Conservation (phyloP, 805 yeast genomes). For the Metschnikowia proteae region DNA sequence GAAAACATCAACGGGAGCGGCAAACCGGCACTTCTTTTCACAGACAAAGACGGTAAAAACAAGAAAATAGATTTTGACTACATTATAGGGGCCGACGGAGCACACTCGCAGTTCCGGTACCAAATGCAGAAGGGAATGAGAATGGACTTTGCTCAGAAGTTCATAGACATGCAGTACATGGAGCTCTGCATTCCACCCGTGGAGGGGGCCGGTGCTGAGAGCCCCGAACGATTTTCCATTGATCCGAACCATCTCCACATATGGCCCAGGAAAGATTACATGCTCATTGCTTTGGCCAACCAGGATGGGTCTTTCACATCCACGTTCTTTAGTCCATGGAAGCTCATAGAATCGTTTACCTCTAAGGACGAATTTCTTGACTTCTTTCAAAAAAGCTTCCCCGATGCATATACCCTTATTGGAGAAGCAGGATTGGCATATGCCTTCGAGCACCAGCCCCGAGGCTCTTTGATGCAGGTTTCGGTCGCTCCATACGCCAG, state of each 20-base stretch:
- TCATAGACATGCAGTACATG: conserved; percentile 77
- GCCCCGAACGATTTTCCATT: conserved; percentile 41
- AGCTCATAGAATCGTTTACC: conserved; percentile 51
- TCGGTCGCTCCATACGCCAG: conserved; percentile 67
- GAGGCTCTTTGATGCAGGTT: conserved; percentile 74
- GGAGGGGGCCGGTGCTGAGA: conserved; percentile 23
- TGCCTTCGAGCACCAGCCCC: conserved; percentile 58
- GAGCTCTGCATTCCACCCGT: conserved; percentile 72
- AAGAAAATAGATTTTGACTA: conserved; percentile 44
- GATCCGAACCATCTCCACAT: conserved; percentile 81
- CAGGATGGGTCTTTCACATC: conserved; percentile 83
- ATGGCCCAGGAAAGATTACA: conserved; percentile 84
- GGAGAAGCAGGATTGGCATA: conserved; percentile 51
- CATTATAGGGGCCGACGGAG: conserved; percentile 83
- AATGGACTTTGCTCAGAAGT: conserved; percentile 71
- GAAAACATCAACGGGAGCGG: conserved; percentile 20
- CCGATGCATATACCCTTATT: conserved; percentile 69
- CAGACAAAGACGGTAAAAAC: conserved; percentile 16
- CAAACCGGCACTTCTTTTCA: conserved; percentile 24
- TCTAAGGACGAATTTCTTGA: conserved; percentile 40
- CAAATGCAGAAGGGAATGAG: conserved; percentile 63
- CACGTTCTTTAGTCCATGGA: conserved; percentile 83
- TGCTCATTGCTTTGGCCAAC: conserved; percentile 89
- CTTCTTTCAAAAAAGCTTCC: conserved; percentile 62
- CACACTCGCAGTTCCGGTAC: conserved; percentile 68